Evolutionary conservation across 805 yeast genomes (phyloP).

Genomic region (Hanseniaspora meyeri): DNA sequence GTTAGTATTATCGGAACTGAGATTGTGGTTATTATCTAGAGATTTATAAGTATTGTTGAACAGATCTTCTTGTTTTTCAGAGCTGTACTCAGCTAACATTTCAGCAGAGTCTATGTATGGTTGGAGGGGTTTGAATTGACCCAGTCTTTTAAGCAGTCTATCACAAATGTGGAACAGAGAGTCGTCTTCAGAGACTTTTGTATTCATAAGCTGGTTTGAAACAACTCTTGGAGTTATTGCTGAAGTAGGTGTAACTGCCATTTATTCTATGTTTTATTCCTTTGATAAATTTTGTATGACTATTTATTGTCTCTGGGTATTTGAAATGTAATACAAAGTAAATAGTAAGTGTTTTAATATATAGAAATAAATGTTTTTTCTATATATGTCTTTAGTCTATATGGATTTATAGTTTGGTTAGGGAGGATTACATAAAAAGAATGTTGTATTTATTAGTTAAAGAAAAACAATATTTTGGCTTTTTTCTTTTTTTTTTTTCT

Average conservation of each 20-base stretch:
- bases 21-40: background rate
- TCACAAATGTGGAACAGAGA: conserved; percentile 60
- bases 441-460: background rate
- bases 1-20: conserved; percentile 8
- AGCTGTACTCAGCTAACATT: conserved; percentile 5
- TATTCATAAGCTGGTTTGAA: conserved; percentile 40
- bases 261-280: background rate
- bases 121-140: conserved; percentile 50
- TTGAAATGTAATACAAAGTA: too few relatives aligned
- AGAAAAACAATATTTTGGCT: background rate
- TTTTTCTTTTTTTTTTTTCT: too few relatives aligned
- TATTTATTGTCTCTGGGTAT: too few relatives aligned
- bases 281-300: background rate
- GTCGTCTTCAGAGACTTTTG: conserved; percentile 47
- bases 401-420: too few relatives aligned
- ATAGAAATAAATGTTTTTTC: too few relatives aligned
- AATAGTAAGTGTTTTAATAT: too few relatives aligned
- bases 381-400: background rate
- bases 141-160: conserved; percentile 42
- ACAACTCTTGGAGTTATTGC: background rate
- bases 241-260: background rate
- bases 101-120: conserved; percentile 38
- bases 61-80: conserved; percentile 4
- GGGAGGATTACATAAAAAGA: too few relatives aligned
- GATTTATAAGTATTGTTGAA: background rate